Percentiles rank a stretch among this genome's conserved stretches.
These are phyloP conservation scores for Fomitopsis palustris DNA, from an alignment of 1,284 basidiomycete genomes.

Conservation along the genomic window DNA sequence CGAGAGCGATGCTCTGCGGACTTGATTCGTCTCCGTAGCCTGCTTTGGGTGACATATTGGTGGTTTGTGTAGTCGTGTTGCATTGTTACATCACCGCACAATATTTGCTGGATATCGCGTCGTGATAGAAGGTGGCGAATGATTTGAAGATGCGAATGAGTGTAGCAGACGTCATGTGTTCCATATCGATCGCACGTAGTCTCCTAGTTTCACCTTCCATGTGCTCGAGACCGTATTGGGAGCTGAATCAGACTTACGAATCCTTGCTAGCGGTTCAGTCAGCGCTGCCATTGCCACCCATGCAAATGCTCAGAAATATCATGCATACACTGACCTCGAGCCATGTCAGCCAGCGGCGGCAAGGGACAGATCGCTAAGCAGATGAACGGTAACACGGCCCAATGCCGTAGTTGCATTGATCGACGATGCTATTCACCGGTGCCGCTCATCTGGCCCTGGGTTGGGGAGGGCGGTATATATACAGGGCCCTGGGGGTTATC, in stretches of 20 bases:
- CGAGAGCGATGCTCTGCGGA: conserved; percentile 7
- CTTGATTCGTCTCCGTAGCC: background rate
- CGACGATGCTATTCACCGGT: background rate
- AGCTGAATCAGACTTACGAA: background rate
- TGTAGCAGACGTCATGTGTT: background rate
- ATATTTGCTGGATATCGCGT: no score
- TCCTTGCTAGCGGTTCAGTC: background rate
- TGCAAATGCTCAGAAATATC: background rate
- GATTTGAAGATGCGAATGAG: background rate
- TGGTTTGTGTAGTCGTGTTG: no score
- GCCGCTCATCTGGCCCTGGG: background rate
- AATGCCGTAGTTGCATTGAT: no score
- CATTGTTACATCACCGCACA: no score
- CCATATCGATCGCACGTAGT: background rate
- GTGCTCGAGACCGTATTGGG: background rate
- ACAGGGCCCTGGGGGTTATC: background rate
- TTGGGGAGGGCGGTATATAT: background rate
- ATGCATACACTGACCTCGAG: background rate
- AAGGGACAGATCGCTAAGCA: background rate
- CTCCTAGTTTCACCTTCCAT: background rate
- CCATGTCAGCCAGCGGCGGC: background rate
- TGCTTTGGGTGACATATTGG: background rate
- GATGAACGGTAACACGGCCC: background rate
- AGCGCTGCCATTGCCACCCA: background rate
- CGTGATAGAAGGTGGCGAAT: no score